A percentile compares a stretch with the other conserved stretches of the same genome.
Evolutionary conservation across 2,329 filamentous ascomycete genomes (phyloP).

Genomic region (Calonectria pauciramosa): DNA sequence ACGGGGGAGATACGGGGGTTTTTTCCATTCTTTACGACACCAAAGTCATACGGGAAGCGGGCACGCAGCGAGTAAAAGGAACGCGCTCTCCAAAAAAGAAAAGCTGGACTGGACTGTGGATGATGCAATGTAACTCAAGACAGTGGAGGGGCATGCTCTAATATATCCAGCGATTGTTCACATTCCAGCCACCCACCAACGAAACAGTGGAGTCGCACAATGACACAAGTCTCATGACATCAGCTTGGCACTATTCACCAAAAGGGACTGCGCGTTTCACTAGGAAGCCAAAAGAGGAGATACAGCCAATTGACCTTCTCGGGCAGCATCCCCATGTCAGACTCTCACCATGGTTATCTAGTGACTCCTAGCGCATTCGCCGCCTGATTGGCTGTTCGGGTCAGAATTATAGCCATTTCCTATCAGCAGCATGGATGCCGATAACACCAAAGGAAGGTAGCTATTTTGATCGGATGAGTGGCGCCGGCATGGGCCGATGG

Average conservation of each 20-base stretch:
- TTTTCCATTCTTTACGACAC: not conserved
- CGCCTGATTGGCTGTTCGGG: not conserved
- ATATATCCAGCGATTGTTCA: not conserved
- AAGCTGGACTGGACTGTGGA: not conserved
- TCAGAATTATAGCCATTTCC: too few species aligned
- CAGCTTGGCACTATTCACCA: not conserved
- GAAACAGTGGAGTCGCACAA: not conserved
- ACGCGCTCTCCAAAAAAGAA: not conserved
- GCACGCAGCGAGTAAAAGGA: not conserved
- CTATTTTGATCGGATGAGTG: not conserved
- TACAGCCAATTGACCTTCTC: not conserved
- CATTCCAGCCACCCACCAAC: not conserved
- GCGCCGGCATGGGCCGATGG: not conserved
- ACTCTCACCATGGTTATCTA: not conserved
- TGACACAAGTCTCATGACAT: not conserved
- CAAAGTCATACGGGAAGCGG: not conserved
- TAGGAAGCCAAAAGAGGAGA: not conserved
- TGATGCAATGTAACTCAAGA: not conserved
- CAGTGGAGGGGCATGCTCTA: not conserved
- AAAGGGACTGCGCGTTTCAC: not conserved
- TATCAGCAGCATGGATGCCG: not conserved
- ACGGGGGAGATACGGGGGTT: not conserved
- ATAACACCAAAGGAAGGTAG: not conserved
- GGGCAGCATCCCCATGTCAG: not conserved
- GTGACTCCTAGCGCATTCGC: too few species aligned